Base-by-base conservation (phyloP, 805 yeast species). In the Wickerhamomyces strasburgensis region DNA sequence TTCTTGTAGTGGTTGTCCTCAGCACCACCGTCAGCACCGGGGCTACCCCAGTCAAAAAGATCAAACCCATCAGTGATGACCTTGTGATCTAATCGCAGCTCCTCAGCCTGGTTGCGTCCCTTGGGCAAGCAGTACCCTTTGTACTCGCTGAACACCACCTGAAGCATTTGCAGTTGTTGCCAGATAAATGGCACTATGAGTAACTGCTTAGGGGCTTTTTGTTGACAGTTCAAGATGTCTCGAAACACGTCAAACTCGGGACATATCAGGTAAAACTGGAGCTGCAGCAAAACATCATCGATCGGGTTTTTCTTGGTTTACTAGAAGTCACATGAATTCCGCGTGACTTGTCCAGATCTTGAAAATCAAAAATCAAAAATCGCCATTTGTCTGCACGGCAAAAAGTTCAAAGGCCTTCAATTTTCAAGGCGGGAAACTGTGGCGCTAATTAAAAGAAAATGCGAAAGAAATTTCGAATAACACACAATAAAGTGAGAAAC, bases 1-100 rank as follows among this genome's bases (percentile, higher is more conserved):
- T n/a, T 21, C 33, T n/a, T 28, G 15, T 24, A 28, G 5, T 5
- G 13, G 8, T 28, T 29, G 5, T 43, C 37, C 5, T 38, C 39
- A 30, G 45, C 51, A 15, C 34, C 33, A 8, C 46, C 7, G 7
- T 21, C 10, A 21, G 25, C 7, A 21, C 11, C 25, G 11, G 25
- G 11, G 7, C 10, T 11, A 21, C 11, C 47, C 70, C 73, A 67
- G n/a, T 57, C 46, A 15, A 71, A 52, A 27, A 49, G 60, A 39
- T 69, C 73, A 44, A 72, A 65, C 11, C 77, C 78, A 46, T 61
- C 61, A 3, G 53, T 52, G 11, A 35, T 11, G 5, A 40, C 29
- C 10, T 14, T 24, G 7, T 29, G 39, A 3, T 27, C 31, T 2
- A 14, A 13, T 10, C 30, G 27, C 3, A 31, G 33, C 8, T 19